Evolutionary conservation across 225 moss, liverwort and hornwort genomes (phyloP), one percentile per base, ranked within the genome.

Genomic region (Sphagnum tenellum): DNA sequence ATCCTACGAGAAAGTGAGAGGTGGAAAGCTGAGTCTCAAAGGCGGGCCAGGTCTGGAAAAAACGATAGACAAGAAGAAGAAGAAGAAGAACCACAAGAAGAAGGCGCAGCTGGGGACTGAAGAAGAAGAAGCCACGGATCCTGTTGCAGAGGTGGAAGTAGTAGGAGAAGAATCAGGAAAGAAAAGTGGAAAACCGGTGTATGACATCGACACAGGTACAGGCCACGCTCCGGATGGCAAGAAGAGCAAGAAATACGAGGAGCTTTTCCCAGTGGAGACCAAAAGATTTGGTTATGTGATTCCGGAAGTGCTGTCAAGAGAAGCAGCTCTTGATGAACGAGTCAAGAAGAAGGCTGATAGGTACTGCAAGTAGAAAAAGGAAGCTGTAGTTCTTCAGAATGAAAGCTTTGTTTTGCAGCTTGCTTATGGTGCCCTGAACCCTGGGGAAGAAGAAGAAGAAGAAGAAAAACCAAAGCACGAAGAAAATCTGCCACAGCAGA

Each of bases 161-260:
- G 62, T 5, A 10, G 74, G 49, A 44, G 47, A 71, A 29, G 70
- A 55, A 48, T 4, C 61, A 53, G 80, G 13, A 10, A 51, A 54
- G 50, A 9, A 5, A 29, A 52, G 68, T 57, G 64, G 48, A 0
- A 53, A 85, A 46, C 62, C 64, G 64, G 61, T 55, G 3, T 74
- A 78, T 56, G 85, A 79, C 12, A 77, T 90, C 61, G 96, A 96
- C 49, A 88, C 89, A 1, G 96, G 96, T 29, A 90, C 92, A 46
- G 96, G 96, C 29, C 96, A 96, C 67, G 96, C 96, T 47, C 92
- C 96, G n/a, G 96, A 98, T 69, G 92, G 92, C 5, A 98, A 98
- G 82, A 98, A 93, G 76, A 93, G 93, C 77, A 98, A 93, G 74
- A 98, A 98, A 70, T 98, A 98, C 61, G 98, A 98, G 76, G 98